A percentile compares a stretch with the other conserved stretches of the same genome.
Evolutionary conservation across 139 green algal species (phyloP).

Genomic region (Mychonastes homosphaera): DNA sequence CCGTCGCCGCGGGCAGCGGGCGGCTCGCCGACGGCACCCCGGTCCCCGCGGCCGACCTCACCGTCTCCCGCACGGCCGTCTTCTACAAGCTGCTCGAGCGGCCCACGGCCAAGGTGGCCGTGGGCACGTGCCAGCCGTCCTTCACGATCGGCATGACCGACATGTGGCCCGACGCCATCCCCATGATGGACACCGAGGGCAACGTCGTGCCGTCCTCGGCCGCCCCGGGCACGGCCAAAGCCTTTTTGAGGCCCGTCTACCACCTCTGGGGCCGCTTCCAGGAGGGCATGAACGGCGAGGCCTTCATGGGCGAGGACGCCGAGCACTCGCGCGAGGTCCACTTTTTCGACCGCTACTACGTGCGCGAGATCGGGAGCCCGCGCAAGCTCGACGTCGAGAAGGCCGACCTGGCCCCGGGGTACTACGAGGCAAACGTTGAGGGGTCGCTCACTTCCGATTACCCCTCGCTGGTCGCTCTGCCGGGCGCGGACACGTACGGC

Average conservation of each 20-base stretch:
- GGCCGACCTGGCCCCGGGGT: too few relatives aligned
- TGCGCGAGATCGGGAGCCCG: too few relatives aligned
- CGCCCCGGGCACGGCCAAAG: slow-evolving; percentile 2
- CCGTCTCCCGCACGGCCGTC: background rate
- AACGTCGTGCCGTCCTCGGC: slow-evolving; percentile 3
- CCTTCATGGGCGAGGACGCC: too few relatives aligned
- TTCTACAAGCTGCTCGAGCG: slow-evolving; percentile 14
- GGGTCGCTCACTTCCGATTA: background rate
- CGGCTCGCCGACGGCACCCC: background rate
- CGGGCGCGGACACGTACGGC: background rate
- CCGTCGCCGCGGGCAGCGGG: background rate
- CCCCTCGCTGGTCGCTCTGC: background rate
- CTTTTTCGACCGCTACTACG: too few relatives aligned
- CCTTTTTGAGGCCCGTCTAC: slow-evolving; percentile 14
- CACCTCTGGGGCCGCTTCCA: slow-evolving; percentile 13
- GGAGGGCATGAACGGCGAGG: slow-evolving; percentile 2
- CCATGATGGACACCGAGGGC: background rate
- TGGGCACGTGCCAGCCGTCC: slow-evolving; percentile 8
- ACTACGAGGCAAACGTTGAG: background rate
- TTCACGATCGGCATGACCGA: background rate
- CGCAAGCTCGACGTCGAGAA: too few relatives aligned
- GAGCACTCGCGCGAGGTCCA: too few relatives aligned
- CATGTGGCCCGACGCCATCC: slow-evolving; percentile 1
- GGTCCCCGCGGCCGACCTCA: background rate
- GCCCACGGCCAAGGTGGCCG: background rate